Evolutionary conservation across 306 rosid species (phyloP), one percentile per base, ranked within the genome.

Genomic region (Vachellia collinsii): DNA sequence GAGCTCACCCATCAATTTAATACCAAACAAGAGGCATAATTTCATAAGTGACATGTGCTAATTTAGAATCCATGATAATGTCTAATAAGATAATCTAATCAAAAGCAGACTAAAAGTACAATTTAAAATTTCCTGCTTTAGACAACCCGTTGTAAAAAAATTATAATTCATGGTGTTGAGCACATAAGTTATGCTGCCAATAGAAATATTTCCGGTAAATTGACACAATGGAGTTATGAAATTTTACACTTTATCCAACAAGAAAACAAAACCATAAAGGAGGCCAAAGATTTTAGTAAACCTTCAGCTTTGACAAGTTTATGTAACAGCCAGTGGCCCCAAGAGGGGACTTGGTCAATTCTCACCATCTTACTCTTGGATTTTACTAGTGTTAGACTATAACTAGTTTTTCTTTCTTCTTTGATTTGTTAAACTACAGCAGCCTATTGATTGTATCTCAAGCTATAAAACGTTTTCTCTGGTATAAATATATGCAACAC

Each of bases 1-100:
- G 77, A 79, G 78, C 51, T 25, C 82, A 79, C 75, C 77, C 44
- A 81, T 86, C 59, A 84, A 56, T 78, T 80, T 61, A 29, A 65
- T 54, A 76, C 41, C 61, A 41, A 74, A 78, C 67, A 17, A 70
- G 59, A 42, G 50, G 41, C 42, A 76, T 51, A 69, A 34, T 63
- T 80, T 69, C 70, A 83, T 74, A 7, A 23, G 66, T 75, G 66
- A 37, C n/a, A 46, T 16, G 39, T 12, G 70, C 48, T 72, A 38
- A 16, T 65, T 67, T 41, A 67, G 29, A 86, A 72, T 72, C 75
- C 62, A 80, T 13, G 25, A 19, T 25, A 62, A 61, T n/a, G 71
- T 41, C 44, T 43, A 43, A 70, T 8, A 62, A 51, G 75, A 80
- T 53, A 23, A 12, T 79, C 43, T 51, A 58, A 53, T 63, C 29